Evolutionary conservation across 75 land plant genomes (phyloP).

Genomic region (Azolla pinnata): DNA sequence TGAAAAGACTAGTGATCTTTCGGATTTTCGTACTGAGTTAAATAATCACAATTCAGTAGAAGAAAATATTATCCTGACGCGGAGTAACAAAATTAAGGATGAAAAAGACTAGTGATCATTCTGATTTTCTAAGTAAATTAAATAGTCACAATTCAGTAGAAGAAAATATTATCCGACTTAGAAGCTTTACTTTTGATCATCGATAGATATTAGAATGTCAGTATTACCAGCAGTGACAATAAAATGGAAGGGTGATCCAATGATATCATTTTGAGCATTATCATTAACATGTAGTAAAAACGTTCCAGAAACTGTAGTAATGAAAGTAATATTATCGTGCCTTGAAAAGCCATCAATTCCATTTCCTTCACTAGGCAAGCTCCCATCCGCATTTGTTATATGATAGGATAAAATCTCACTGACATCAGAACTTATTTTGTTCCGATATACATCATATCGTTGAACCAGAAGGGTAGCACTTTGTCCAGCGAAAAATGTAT

Average conservation of each 20-base stretch:
- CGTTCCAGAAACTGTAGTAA: neutral
- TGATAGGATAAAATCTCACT: neutral
- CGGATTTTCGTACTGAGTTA: no score
- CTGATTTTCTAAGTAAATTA: no score
- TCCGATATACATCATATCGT: neutral
- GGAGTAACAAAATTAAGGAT: no score
- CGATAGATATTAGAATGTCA: neutral
- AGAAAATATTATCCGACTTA: neutral
- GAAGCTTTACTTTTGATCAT: neutral
- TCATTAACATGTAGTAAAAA: slow-evolving; percentile 1
- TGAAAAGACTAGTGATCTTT: no score
- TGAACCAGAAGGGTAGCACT: neutral
- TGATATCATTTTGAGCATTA: neutral
- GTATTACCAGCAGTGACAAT: neutral
- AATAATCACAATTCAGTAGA: no score
- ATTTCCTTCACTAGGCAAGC: neutral
- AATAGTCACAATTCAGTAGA: no score
- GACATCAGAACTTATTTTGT: neutral
- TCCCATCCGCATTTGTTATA: neutral
- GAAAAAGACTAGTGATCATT: no score
- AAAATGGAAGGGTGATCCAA: neutral
- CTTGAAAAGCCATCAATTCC: neutral
- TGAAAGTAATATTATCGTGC: neutral
- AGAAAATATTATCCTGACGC: neutral
- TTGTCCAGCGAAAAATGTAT: neutral